Conservation (phyloP, 306 rosid genomes). For the Mimosa bimucronata region DNA sequence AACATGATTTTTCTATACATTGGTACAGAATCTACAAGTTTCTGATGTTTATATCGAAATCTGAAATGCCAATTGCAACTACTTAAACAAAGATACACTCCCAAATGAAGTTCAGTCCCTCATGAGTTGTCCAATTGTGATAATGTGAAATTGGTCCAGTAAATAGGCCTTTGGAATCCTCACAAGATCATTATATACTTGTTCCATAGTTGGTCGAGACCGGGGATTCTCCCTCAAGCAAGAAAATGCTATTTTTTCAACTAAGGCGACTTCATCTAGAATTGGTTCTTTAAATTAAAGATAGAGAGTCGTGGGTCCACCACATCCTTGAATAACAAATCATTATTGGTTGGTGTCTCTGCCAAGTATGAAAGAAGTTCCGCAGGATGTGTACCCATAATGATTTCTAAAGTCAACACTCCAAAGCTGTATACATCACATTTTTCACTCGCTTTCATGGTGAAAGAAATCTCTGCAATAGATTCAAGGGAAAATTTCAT, state of each 20-base stretch:
- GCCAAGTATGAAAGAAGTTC: not conserved
- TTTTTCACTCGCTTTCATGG: not conserved
- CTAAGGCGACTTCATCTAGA: not conserved
- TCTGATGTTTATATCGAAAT: no score
- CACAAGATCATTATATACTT: not conserved
- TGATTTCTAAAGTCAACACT: constrained; percentile 1
- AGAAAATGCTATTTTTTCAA: not conserved
- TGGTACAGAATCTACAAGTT: not conserved
- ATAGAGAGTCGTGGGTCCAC: constrained; percentile 26
- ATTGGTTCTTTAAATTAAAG: not conserved
- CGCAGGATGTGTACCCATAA: not conserved
- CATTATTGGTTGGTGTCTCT: not conserved
- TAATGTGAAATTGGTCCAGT: not conserved
- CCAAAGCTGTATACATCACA: constrained; percentile 13
- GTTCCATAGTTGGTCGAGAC: constrained; percentile 35
- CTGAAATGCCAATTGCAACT: no score
- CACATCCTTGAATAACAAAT: not conserved
- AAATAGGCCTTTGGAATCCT: not conserved
- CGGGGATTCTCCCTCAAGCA: constrained; percentile 8
- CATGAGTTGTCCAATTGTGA: not conserved
- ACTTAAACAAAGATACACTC: no score
- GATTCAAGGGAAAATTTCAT: no score
- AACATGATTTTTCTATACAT: no score
- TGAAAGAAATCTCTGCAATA: constrained; percentile 5
- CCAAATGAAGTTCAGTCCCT: no score